Base-by-base conservation (phyloP, 495 filamentous ascomycete genomes). In the Penicillium canescens region DNA sequence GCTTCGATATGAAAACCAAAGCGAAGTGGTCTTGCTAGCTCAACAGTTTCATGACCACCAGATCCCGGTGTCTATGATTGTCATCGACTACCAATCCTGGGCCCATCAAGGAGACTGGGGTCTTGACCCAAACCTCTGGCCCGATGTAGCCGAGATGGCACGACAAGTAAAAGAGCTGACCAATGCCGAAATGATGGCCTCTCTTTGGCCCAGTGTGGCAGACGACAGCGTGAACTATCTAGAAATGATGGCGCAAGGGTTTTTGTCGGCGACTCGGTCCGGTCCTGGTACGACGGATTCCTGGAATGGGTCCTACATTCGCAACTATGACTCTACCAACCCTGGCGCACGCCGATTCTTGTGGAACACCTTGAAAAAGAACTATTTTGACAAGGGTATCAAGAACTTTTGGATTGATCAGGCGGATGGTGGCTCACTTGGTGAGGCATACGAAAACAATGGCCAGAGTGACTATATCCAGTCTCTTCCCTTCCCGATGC, bases 71-170 rank as follows among this genome's bases (percentile, higher is more conserved):
- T 63, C 60, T 0, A 40, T 71, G 48, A 60, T 71, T 13, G 65
- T 71, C 13, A 71, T 71, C 20, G 68, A 71, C 34, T 71, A 65
- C 38, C 61, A 65, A n/a, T 65, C 61, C 3, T 71, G 68, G 68
- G 60, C 63, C n/a, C 50, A 61, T 21, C 62, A 71, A 36, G 68
- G 68, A n/a, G 65, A 71, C 40, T 71, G 68, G 68, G 61, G 41
- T 10, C 52, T 71, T 3, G 65, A 71, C 35, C 60, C 65, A 4
- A 35, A 46, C 2, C 54, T 65, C 4, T 71, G 65, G 65, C 61
- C 61, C 0, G 52, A 65, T 36, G 60, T 64, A 7, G 41, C 57
- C 4, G 46, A 46, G 16, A 67, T 70, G 64, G 50, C 65, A 0
- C 36, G 48, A 10, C 42, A 55, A n/a, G 60, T 71, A 9, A 66